Percentiles rank a stretch among this genome's conserved stretches.
phyloP scores from a whole-genome alignment of 2,329 filamentous ascomycete species.

The Monilinia aucupariae region DNA sequence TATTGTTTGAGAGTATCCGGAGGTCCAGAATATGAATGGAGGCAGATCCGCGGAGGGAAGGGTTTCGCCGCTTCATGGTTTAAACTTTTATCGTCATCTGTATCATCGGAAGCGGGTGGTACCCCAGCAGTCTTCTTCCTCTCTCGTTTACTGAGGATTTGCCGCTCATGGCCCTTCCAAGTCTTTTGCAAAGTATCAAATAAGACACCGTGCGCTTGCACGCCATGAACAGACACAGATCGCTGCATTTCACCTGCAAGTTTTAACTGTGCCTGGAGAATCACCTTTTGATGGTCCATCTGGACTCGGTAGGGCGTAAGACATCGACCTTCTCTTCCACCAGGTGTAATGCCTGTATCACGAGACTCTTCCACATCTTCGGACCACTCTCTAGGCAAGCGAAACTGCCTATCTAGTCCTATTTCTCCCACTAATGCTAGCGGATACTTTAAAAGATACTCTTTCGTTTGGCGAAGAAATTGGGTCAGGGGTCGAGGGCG shows the following conservation, averaged over 20 bases:
- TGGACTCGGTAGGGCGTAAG: slow-evolving; percentile 64
- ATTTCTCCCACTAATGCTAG: slow-evolving; percentile 69
- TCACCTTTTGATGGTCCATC: slow-evolving; percentile 60
- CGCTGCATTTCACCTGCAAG: slow-evolving; percentile 64
- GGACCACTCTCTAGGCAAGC: slow-evolving; percentile 59
- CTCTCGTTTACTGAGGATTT: slow-evolving; percentile 56
- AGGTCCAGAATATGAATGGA: slow-evolving; percentile 87
- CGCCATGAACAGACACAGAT: slow-evolving; percentile 74
- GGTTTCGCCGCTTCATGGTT: slow-evolving; percentile 45
- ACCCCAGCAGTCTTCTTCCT: slow-evolving; percentile 43
- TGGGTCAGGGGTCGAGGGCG: slow-evolving; percentile 54
- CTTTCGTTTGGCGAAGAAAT: slow-evolving; percentile 52
- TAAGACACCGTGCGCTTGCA: slow-evolving; percentile 52
- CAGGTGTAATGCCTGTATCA: slow-evolving; percentile 54
- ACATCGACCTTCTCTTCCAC: slow-evolving; percentile 62
- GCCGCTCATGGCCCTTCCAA: slow-evolving; percentile 66
- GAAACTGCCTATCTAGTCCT: slow-evolving; percentile 71
- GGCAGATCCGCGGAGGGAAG: slow-evolving; percentile 82
- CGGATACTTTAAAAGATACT: slow-evolving; percentile 52
- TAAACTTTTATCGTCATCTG: slow-evolving; percentile 36
- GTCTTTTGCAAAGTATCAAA: slow-evolving; percentile 58
- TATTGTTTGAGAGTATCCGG: slow-evolving; percentile 74
- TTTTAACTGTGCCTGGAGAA: slow-evolving; percentile 63
- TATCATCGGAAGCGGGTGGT: slow-evolving; percentile 34
- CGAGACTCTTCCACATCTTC: slow-evolving; percentile 38